Evolutionary conservation across 2,329 filamentous ascomycete genomes (phyloP).

Genomic region (Hansfordia pulvinata): DNA sequence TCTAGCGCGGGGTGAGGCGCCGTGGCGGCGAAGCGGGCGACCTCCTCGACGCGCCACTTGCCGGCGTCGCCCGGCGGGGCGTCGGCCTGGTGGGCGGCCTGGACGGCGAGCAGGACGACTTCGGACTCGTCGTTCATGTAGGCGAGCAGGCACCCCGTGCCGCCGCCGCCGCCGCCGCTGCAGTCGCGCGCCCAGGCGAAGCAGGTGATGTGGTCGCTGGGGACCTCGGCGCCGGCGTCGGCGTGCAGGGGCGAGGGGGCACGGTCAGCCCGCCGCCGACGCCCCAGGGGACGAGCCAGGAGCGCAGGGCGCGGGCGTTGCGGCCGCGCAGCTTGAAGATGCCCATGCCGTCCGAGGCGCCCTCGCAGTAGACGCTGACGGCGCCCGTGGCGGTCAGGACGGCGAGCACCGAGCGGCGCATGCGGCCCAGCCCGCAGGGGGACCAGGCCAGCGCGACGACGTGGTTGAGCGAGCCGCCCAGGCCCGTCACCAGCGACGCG

Average conservation of each 20-base stretch:
- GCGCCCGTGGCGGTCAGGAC: slow-evolving; percentile 35
- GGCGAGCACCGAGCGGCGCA: slow-evolving; percentile 35
- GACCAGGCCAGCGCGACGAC: slow-evolving; percentile 42
- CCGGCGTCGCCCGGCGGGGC: slow-evolving; percentile 8
- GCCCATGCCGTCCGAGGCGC: slow-evolving; percentile 11
- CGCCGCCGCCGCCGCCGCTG: slow-evolving; percentile 21
- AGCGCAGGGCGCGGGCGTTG: slow-evolving; percentile 25
- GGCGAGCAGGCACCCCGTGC: slow-evolving; percentile 34
- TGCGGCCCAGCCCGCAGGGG: slow-evolving; percentile 40
- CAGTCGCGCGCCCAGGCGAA: slow-evolving; percentile 37
- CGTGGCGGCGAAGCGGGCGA: slow-evolving; percentile 30
- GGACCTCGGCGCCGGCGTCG: too few relatives aligned
- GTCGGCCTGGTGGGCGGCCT: slow-evolving; percentile 16
- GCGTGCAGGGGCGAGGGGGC: too few relatives aligned
- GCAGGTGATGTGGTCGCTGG: slow-evolving; percentile 27
- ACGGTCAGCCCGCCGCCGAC: slow-evolving; percentile 37
- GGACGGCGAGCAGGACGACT: slow-evolving; percentile 35
- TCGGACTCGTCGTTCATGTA: slow-evolving; percentile 37
- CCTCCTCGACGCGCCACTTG: slow-evolving; percentile 35
- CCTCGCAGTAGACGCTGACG: slow-evolving; percentile 37
- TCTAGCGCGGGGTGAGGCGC: slow-evolving; percentile 26
- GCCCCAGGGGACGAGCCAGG: slow-evolving; percentile 42
- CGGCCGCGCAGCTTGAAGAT: slow-evolving; percentile 15
- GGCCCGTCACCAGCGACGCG: slow-evolving; percentile 27
- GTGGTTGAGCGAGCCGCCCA: slow-evolving; percentile 39